These are phyloP conservation scores for Pichia eremophila DNA, from an alignment of 805 yeast species.

Conservation along the genomic window DNA sequence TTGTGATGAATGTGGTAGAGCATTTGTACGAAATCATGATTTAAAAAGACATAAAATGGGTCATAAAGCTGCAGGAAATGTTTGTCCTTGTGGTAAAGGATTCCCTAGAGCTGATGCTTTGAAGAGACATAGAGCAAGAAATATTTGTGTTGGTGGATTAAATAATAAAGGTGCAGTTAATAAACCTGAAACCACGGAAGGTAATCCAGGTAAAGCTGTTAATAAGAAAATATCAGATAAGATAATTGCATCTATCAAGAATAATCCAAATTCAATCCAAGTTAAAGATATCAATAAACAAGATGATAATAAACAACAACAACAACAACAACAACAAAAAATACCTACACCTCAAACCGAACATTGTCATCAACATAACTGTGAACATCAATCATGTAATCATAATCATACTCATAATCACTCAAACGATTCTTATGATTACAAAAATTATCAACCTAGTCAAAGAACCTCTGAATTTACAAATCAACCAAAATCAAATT, in stretches of 20 bases:
- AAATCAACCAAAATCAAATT: neutral
- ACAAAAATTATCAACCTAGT: neutral
- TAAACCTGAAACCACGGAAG: slow-evolving; percentile 2
- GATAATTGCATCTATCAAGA: no score
- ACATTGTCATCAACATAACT: no score
- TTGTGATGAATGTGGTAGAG: slow-evolving; percentile 69
- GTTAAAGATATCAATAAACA: neutral
- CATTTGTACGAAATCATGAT: slow-evolving; percentile 94
- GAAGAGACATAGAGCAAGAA: slow-evolving; percentile 67
- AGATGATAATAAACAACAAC: no score
- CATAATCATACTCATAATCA: no score
- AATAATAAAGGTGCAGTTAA: slow-evolving; percentile 24
- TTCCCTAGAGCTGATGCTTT: slow-evolving; percentile 87
- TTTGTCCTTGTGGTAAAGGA: slow-evolving; percentile 90
- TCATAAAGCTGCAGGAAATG: slow-evolving; percentile 62
- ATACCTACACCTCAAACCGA: no score
- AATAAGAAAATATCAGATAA: neutral
- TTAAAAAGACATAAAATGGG: slow-evolving; percentile 81
- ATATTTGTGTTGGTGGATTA: slow-evolving; percentile 75
- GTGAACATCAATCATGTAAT: no score
- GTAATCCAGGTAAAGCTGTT: slow-evolving; percentile 1
- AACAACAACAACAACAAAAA: no score
- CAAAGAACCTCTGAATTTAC: neutral
- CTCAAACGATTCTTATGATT: neutral
- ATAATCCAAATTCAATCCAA: neutral